These are phyloP conservation scores for Boletus speciosus DNA, from an alignment of 768 basidiomycete genomes.

Conservation along the genomic window DNA sequence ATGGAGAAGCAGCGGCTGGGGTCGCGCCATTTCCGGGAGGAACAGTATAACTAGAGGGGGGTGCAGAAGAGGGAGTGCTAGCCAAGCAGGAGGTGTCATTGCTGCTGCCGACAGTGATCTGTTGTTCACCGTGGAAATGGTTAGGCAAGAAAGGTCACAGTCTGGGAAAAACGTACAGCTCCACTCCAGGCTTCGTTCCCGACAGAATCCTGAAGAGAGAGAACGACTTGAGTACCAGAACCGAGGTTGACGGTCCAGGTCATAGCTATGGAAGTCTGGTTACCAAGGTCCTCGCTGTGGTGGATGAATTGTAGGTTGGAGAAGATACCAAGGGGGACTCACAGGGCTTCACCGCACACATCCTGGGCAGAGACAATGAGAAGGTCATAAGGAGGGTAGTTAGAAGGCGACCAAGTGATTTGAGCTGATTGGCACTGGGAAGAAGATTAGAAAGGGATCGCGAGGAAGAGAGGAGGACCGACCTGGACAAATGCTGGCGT, in stretches of 20 bases:
- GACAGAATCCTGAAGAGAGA: conserved; percentile 51
- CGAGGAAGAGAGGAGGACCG: background rate
- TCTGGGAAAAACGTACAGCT: conserved; percentile 39
- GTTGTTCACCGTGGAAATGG: background rate
- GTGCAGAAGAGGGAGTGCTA: conserved; percentile 1
- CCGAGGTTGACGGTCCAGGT: conserved; percentile 42
- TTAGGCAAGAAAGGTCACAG: background rate
- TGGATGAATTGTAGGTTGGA: conserved; percentile 3
- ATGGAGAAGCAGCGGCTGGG: background rate
- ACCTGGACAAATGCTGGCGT: conserved; percentile 57
- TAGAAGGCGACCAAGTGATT: conserved; percentile 42
- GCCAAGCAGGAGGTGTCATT: conserved; percentile 38
- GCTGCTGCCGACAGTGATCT: conserved; percentile 38
- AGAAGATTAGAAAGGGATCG: background rate
- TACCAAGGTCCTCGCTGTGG: conserved; percentile 56
- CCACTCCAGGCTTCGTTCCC: conserved; percentile 68
- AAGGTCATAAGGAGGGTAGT: conserved; percentile 53
- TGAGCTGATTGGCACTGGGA: conserved; percentile 49
- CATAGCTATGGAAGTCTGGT: conserved; percentile 42
- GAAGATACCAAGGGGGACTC: conserved; percentile 20
- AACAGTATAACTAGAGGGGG: background rate
- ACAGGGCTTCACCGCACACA: conserved; percentile 62
- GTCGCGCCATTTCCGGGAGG: background rate
- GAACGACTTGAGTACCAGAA: conserved; percentile 44
- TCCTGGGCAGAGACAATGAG: conserved; percentile 49